phyloP scores from a whole-genome alignment of 768 basidiomycete genomes.

The Fomitopsis pulvina region DNA sequence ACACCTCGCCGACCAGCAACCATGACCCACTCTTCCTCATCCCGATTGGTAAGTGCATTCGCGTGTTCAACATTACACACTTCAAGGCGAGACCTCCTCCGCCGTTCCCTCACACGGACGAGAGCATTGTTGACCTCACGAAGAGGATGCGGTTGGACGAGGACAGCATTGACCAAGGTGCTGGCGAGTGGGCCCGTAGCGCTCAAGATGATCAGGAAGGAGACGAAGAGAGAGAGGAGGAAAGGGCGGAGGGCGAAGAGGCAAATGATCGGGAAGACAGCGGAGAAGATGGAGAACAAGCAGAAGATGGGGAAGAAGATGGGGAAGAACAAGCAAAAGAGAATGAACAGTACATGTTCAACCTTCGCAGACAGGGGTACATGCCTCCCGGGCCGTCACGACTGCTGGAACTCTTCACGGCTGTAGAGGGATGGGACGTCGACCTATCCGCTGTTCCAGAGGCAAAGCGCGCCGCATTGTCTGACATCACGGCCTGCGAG shows the following conservation, averaged over 20 bases:
- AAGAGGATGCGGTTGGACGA: constrained; percentile 4
- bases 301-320: neutral
- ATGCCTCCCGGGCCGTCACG: constrained; percentile 6
- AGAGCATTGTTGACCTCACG: constrained; percentile 12
- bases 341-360: neutral
- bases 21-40: constrained; percentile 51
- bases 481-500: constrained; percentile 16
- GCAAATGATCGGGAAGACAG: neutral
- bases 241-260: neutral
- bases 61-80: constrained; percentile 39
- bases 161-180: neutral
- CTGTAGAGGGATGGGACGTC: constrained; percentile 19
- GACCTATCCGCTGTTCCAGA: constrained; percentile 11
- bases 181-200: too few relatives aligned
- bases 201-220: too few relatives aligned
- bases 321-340: neutral
- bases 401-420: constrained; percentile 9
- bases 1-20: constrained; percentile 27
- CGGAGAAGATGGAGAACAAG: neutral
- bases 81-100: constrained; percentile 39
- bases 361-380: constrained; percentile 10
- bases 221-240: too few relatives aligned
- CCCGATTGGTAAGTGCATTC: constrained; percentile 35
- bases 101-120: constrained; percentile 30
- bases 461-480: constrained; percentile 1